These are phyloP conservation scores for Tillandsia fasciculata DNA, from an alignment of 176 grass and related monocot genomes.

Conservation along the genomic window DNA sequence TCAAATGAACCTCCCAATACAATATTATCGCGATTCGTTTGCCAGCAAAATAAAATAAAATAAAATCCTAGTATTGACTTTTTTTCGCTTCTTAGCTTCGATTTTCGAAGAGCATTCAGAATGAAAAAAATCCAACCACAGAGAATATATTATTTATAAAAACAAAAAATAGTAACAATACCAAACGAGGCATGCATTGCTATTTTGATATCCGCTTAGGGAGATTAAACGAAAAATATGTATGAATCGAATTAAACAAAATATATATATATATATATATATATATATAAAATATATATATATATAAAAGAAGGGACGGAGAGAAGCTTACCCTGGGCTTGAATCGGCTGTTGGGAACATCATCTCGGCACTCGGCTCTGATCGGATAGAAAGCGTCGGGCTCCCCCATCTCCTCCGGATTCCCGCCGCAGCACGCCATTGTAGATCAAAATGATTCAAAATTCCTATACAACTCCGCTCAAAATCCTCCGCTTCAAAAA, in stretches of 20 bases:
- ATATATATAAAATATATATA: too few relatives aligned
- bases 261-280: too few relatives aligned
- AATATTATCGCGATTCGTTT: background rate
- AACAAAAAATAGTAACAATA: too few relatives aligned
- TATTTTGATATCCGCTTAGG: background rate
- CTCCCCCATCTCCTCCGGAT: slow-evolving; percentile 64
- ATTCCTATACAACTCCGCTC: too few relatives aligned
- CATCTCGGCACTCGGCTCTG: slow-evolving; percentile 54
- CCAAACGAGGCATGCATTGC: too few relatives aligned
- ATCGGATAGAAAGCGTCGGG: slow-evolving; percentile 71
- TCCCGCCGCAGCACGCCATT: slow-evolving; percentile 60
- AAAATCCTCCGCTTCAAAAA: too few relatives aligned
- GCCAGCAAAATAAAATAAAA: background rate
- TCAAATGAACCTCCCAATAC: background rate
- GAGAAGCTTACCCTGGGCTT: slow-evolving; percentile 43
- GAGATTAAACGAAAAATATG: background rate
- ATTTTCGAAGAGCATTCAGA: too few relatives aligned
- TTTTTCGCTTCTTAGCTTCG: too few relatives aligned
- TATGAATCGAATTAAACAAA: too few relatives aligned
- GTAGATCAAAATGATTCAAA: slow-evolving; percentile 7
- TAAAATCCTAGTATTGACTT: too few relatives aligned
- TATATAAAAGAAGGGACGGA: background rate
- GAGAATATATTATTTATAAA: too few relatives aligned
- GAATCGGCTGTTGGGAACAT: slow-evolving; percentile 63
- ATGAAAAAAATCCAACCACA: too few relatives aligned